phyloP scores from a whole-genome alignment of 1,284 basidiomycete genomes.

The Microbotryum violaceum region DNA sequence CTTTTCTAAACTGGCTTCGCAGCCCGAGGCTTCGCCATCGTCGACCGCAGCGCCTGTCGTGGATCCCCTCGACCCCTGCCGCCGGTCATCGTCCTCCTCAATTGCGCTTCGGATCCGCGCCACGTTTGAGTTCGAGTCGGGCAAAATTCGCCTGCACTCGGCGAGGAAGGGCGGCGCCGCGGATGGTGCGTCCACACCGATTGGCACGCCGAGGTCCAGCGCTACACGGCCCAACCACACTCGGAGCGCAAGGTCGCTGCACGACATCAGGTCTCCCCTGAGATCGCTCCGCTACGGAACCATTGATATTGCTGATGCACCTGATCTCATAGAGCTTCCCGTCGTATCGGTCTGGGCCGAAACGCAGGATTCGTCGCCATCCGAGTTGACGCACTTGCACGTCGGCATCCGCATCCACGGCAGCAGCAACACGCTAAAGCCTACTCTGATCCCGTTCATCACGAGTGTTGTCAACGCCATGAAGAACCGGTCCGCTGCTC shows the following conservation, averaged over 20 bases:
- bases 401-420: slow-evolving; percentile 76
- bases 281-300: neutral
- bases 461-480: slow-evolving; percentile 47
- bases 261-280: slow-evolving; percentile 37
- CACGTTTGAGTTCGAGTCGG: slow-evolving; percentile 71
- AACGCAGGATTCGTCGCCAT: slow-evolving; percentile 50
- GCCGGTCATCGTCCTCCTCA: too few species aligned
- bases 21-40: neutral
- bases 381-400: slow-evolving; percentile 54
- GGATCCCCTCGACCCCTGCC: too few species aligned
- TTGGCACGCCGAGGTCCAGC: neutral
- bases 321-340: slow-evolving; percentile 51
- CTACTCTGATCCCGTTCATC: slow-evolving; percentile 73
- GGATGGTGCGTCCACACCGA: slow-evolving; percentile 46
- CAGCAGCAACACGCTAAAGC: slow-evolving; percentile 71
- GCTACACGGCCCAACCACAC: too few species aligned
- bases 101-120: slow-evolving; percentile 47
- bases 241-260: slow-evolving; percentile 6
- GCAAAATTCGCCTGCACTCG: slow-evolving; percentile 59
- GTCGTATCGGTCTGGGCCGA: slow-evolving; percentile 76
- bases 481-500: slow-evolving; percentile 13
- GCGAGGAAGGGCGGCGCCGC: slow-evolving; percentile 39
- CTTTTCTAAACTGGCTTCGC: slow-evolving; percentile 41
- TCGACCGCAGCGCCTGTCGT: neutral
- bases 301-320: slow-evolving; percentile 2